A percentile compares a stretch with the other conserved stretches of the same genome.
Evolutionary conservation across 2,329 filamentous ascomycete species (phyloP).

Genomic region (Alternaria panax): DNA sequence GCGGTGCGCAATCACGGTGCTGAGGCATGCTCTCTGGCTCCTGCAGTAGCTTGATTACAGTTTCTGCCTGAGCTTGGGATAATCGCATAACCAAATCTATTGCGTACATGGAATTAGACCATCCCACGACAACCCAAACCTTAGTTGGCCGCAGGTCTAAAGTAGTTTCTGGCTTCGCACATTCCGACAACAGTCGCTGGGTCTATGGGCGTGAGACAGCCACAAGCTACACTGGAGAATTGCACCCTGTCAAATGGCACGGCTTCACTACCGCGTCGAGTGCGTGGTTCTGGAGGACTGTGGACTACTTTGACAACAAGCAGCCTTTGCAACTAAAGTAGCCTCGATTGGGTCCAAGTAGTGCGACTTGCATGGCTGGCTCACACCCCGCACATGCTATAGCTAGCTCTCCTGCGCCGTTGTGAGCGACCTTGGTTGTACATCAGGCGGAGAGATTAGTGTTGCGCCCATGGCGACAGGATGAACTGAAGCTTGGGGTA

Average conservation of each 20-base stretch:
- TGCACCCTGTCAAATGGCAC: constrained; percentile 2
- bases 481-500: not conserved
- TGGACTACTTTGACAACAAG: not conserved
- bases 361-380: constrained; percentile 10
- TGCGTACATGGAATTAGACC: constrained; percentile 27
- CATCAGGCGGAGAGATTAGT: constrained; percentile 22
- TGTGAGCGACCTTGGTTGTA: not conserved
- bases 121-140: constrained; percentile 21
- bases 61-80: constrained; percentile 1
- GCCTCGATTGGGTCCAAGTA: constrained; percentile 7
- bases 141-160: constrained; percentile 15
- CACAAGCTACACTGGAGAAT: not conserved
- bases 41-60: constrained; percentile 10
- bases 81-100: constrained; percentile 25
- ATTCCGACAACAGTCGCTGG: constrained; percentile 1
- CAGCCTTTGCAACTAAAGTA: constrained; percentile 26
- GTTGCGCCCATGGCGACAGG: constrained; percentile 5
- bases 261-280: constrained; percentile 6
- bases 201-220: constrained; percentile 1
- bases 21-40: constrained; percentile 6
- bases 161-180: constrained; percentile 24
- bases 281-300: not conserved
- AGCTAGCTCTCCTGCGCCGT: constrained; percentile 3
- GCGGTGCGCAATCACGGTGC: constrained; percentile 6
- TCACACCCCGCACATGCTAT: constrained; percentile 28